A percentile compares a stretch with the other conserved stretches of the same genome.
Conservation (phyloP, 2,329 filamentous ascomycete genomes). For the Helotiales sp. region DNA sequence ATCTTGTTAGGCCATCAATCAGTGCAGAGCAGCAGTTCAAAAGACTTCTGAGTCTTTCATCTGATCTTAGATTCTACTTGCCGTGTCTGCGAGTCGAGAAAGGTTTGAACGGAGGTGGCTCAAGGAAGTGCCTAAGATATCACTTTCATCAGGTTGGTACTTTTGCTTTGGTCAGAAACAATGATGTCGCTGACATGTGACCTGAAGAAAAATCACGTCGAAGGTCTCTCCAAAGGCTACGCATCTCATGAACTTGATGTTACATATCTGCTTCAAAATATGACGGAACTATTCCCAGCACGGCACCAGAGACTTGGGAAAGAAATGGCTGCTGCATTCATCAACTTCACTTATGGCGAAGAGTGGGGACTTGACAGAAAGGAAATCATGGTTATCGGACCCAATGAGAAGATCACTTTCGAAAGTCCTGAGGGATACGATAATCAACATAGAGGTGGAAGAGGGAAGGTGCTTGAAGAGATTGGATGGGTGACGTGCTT, state of each 20-base stretch:
- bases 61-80: constrained; percentile 21
- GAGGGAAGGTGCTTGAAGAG: constrained; percentile 10
- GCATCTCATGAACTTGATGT: constrained; percentile 22
- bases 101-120: neutral
- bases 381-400: constrained; percentile 13
- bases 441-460: constrained; percentile 6
- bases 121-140: constrained; percentile 5
- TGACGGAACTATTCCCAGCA: neutral
- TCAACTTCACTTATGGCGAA: constrained; percentile 11
- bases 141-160: constrained; percentile 15
- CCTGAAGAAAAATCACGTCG: constrained; percentile 14
- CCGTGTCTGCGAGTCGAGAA: constrained; percentile 5
- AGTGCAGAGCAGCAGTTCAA: constrained; percentile 9
- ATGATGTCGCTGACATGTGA: neutral
- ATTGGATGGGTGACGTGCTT: constrained; percentile 20
- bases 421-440: constrained; percentile 3
- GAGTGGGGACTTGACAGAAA: constrained; percentile 2
- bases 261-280: constrained; percentile 15
- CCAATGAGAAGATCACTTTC: constrained; percentile 8
- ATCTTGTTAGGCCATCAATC: neutral
- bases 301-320: constrained; percentile 4
- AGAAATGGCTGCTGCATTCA: constrained; percentile 12
- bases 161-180: neutral
- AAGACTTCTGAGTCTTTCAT: constrained; percentile 8
- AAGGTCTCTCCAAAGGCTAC: constrained; percentile 3